These are phyloP conservation scores for Citrullus amarus DNA, from an alignment of 306 rosid genomes.

Conservation along the genomic window DNA sequence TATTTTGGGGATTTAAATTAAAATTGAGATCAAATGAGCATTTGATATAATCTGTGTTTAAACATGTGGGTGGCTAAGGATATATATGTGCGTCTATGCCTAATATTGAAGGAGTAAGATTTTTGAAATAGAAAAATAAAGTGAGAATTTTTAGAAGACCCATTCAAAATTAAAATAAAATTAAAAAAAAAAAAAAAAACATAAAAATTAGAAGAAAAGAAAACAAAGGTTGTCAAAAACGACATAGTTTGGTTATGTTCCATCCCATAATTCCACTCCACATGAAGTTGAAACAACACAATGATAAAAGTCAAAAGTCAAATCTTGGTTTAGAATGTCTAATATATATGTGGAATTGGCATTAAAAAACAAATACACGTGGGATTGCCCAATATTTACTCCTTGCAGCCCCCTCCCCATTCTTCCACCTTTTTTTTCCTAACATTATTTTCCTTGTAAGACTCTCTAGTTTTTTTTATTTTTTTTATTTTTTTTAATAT, in stretches of 20 bases:
- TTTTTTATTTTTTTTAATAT: too few relatives aligned
- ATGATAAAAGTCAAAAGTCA: background rate
- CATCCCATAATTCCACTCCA: background rate
- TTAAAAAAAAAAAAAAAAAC: background rate
- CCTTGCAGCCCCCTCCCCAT: background rate
- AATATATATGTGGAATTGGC: background rate
- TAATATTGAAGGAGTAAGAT: background rate
- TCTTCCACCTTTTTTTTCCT: too few relatives aligned
- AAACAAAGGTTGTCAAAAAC: conserved; percentile 1
- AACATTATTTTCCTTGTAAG: too few relatives aligned
- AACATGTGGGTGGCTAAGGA: conserved; percentile 8
- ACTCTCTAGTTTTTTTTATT: too few relatives aligned
- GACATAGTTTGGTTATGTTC: background rate
- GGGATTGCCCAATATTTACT: background rate
- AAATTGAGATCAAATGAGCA: background rate
- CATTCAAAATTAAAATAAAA: background rate
- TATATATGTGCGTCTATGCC: background rate
- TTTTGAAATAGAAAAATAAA: background rate
- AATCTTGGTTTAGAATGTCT: background rate
- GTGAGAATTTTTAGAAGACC: background rate
- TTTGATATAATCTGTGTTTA: background rate
- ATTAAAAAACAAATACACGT: too few relatives aligned
- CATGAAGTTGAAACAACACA: background rate
- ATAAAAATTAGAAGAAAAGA: background rate
- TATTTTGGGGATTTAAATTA: background rate